Evolutionary conservation across 192 early-diverging fungal species (phyloP), one percentile per base, ranked within the genome.

Genomic region (Spizellomyces punctatus): DNA sequence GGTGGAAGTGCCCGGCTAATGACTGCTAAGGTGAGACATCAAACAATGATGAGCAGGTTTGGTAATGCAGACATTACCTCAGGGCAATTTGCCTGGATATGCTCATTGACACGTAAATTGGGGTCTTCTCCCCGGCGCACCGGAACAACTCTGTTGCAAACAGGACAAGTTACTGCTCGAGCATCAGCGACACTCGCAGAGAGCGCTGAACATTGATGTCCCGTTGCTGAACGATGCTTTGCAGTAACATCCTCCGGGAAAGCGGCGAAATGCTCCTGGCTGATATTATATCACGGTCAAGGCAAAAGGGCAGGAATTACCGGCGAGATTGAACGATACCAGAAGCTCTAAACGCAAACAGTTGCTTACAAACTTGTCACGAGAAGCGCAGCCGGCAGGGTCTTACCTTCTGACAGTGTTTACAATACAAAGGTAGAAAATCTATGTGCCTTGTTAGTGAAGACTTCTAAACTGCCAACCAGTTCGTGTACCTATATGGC

Each of bases 131-230:
- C 89, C 36, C 88, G 80, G 6, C 80, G 80, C 9, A 90, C 75
- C 5, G 94, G 89, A 4, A 96, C 84, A 10, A 91, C 89, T 61
- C 88, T 79, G 17, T 82, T 67, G 73, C 94, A 96, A 21, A 96
- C 77, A 44, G 74, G 82, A 80, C 85, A 84, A 50, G 89, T 82
- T 64, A 92, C 85, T 1, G 81, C 78, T 6, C 78, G 72, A 1
- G 86, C 83, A 58, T 89, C 83, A 17, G 69, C 69, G 10, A 17
- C 27, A 16, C 54, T 36, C 2, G 61, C 49, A 12, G 69, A 62
- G 8, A 63, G 44, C 0, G 16, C 5, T 14, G 69, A 8, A 47
- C 69, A 64, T 46, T 36, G 48, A 22, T 71, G 69, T 10, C 61
- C 61, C 10, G n/a, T 10, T 71, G 10, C 59, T 22, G 59, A 52